Evolutionary conservation across 805 yeast species (phyloP), one percentile per base, ranked within the genome.

Genomic region (Helenozyma baotianmanensis): DNA sequence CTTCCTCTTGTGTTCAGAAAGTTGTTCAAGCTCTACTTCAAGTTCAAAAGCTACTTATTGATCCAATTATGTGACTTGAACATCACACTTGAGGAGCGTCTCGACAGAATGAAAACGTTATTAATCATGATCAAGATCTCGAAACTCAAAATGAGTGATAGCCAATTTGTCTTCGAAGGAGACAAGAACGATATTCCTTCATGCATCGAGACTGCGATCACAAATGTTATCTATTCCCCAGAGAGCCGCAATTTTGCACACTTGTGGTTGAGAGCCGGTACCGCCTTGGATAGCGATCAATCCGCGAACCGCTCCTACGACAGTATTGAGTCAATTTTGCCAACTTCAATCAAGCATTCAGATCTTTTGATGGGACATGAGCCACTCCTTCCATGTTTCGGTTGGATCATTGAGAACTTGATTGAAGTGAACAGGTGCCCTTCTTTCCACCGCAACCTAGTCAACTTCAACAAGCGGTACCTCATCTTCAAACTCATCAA

Each of bases 391-490:
- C 92, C 95, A 2, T 89, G 96, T 50, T 76, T 87, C 38, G 97
- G 97, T 9, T 90, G 97, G 97, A 67, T 87, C 31, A 65, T 82
- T 15, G 90, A 83, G 47, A 77, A 94, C 40, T 61, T 90, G 42
- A 53, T 88, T 34, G 95, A 85, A 50, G 47, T 60, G 9, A 62
- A 62, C 39, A 57, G 47, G 33, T 79, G 87, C 32, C 95, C 96
- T 13, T 84, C 82, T 48, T 83, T 78, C 76, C 74, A 81, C 32
- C 70, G 76, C 24, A 65, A 70, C 21, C 62, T 82, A 40, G 76
- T 89, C 47, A 89, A 90, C 51, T 90, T 89, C 58, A 95, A 87
- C 57, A 90, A 90, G 60, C 48, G 69, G 22, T 64, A 64, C 41
- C 48, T 67, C 26, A 51, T 62, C 4, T 67, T 50, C 48, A 64